These are phyloP conservation scores for Vaccinium corymbosum DNA, from an alignment of 148 eudicot species.

Conservation along the genomic window DNA sequence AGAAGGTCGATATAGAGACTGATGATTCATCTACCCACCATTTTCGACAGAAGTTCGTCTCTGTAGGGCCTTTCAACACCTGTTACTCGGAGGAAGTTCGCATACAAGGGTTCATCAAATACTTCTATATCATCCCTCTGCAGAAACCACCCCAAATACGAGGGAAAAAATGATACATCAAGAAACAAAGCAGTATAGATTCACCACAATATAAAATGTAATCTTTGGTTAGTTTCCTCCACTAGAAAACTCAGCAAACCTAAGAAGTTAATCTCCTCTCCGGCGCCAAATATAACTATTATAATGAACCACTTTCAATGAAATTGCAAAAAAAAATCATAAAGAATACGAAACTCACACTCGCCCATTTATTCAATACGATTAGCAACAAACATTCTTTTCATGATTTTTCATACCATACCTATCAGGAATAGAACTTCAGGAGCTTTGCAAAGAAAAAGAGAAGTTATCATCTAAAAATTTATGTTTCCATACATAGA, in stretches of 20 bases:
- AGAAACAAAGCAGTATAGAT: slow-evolving; percentile 7
- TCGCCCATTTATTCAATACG: neutral
- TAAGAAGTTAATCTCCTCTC: neutral
- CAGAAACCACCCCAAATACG: slow-evolving; percentile 2
- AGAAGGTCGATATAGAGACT: neutral
- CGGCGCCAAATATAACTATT: neutral
- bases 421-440: no score
- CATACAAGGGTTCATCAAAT: slow-evolving; percentile 92
- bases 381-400: neutral
- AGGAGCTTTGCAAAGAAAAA: neutral
- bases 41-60: slow-evolving; percentile 56
- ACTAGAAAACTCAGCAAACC: neutral
- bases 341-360: neutral
- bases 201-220: neutral
- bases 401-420: neutral
- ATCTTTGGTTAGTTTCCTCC: neutral
- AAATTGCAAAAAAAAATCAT: neutral
- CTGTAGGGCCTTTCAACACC: slow-evolving; percentile 75
- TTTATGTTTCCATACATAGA: neutral
- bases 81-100: slow-evolving; percentile 58
- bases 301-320: neutral
- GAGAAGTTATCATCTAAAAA: neutral
- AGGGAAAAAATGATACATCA: neutral
- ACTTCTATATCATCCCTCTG: slow-evolving; percentile 94
- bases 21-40: slow-evolving; percentile 41